These are phyloP conservation scores for Tricholoma hemisulphureum DNA, from an alignment of 768 basidiomycete genomes.

Conservation along the genomic window DNA sequence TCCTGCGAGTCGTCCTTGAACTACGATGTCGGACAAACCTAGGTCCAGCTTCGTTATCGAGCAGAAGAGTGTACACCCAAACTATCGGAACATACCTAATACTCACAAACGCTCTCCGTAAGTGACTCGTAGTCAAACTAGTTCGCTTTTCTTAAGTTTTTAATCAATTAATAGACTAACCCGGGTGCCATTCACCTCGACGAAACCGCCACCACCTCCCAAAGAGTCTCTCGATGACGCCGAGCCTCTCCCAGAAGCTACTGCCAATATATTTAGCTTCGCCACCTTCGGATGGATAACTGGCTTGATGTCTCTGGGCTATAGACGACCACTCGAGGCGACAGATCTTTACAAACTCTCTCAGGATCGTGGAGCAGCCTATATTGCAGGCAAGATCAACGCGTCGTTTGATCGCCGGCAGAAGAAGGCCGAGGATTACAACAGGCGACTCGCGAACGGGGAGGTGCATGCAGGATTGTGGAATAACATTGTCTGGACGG, in stretches of 20 bases:
- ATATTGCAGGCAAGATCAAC: slow-evolving; percentile 62
- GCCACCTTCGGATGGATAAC: slow-evolving; percentile 78
- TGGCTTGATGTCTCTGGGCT: slow-evolving; percentile 69
- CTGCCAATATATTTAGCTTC: slow-evolving; percentile 55
- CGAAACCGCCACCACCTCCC: slow-evolving; percentile 42
- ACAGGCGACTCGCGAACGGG: slow-evolving; percentile 63
- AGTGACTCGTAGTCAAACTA: not conserved
- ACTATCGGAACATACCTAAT: not conserved
- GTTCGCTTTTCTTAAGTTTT: not conserved
- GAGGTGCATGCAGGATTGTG: slow-evolving; percentile 56
- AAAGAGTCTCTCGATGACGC: slow-evolving; percentile 59
- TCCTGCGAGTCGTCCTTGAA: not conserved
- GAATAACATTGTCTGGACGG: slow-evolving; percentile 56
- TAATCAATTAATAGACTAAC: slow-evolving; percentile 18
- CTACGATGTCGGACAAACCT: not conserved
- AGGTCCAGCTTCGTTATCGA: not conserved
- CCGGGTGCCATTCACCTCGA: slow-evolving; percentile 41
- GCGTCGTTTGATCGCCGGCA: slow-evolving; percentile 61
- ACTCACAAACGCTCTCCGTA: not conserved
- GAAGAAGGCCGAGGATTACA: slow-evolving; percentile 64
- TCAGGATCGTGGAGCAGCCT: slow-evolving; percentile 54
- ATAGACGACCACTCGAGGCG: slow-evolving; percentile 76
- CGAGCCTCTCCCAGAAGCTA: slow-evolving; percentile 60
- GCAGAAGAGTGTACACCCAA: not conserved
- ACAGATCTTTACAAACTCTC: slow-evolving; percentile 80